phyloP scores from a whole-genome alignment of 495 filamentous ascomycete species.

The Venustampulla echinocandica region DNA sequence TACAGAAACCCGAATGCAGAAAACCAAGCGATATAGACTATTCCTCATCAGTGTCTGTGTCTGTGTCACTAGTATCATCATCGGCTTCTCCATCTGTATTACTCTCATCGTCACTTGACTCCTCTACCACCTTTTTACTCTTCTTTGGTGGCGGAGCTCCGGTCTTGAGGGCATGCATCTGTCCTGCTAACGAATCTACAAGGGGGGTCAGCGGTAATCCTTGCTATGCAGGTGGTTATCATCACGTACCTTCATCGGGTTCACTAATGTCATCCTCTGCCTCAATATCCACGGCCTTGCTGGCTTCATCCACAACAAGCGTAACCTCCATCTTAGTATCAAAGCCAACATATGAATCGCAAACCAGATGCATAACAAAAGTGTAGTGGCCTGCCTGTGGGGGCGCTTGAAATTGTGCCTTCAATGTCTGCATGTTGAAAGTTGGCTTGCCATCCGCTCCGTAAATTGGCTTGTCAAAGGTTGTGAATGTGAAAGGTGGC shows the following conservation, averaged over 20 bases:
- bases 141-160: conserved; percentile 47
- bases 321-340: conserved; percentile 85
- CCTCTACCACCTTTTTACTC: conserved; percentile 46
- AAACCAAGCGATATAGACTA: no score
- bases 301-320: conserved; percentile 80
- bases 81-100: conserved; percentile 79
- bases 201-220: conserved; percentile 26
- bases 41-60: conserved; percentile 68
- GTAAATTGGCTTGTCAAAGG: conserved; percentile 81
- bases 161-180: conserved; percentile 84
- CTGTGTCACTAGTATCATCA: conserved; percentile 66
- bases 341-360: conserved; percentile 88
- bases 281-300: conserved; percentile 69
- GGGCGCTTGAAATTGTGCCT: conserved; percentile 95
- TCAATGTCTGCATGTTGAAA: conserved; percentile 87
- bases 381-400: conserved; percentile 86
- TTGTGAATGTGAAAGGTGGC: conserved; percentile 82
- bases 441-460: conserved; percentile 67
- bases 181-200: conserved; percentile 84
- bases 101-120: conserved; percentile 68
- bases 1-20: no score
- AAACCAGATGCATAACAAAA: conserved; percentile 85
- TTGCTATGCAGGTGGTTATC: neutral
- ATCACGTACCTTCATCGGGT: conserved; percentile 81
- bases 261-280: conserved; percentile 94